A percentile compares a stretch with the other conserved stretches of the same genome.
These are phyloP conservation scores for Epicoccum nigrum DNA, from an alignment of 2,329 filamentous ascomycete species.

Conservation along the genomic window DNA sequence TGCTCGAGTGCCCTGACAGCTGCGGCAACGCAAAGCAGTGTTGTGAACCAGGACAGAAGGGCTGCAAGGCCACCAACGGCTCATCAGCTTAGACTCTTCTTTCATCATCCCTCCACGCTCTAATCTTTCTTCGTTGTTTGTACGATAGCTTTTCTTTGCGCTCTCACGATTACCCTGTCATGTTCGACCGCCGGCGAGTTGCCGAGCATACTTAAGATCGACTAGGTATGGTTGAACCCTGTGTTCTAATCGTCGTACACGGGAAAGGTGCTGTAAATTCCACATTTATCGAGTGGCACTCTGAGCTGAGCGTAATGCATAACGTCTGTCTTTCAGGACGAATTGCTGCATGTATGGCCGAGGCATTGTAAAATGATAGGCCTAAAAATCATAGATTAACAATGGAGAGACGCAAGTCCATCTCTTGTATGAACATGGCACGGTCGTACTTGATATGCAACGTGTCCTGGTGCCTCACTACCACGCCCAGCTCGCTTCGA, in stretches of 20 bases:
- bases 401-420: no score
- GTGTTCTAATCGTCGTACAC: no score
- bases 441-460: no score
- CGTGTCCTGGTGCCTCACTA: no score
- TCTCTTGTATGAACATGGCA: no score
- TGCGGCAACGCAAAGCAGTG: conserved; percentile 52
- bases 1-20: conserved; percentile 53
- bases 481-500: no score
- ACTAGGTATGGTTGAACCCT: no score
- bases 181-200: not conserved
- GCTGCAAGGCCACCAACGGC: conserved; percentile 26
- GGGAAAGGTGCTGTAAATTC: no score
- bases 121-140: conserved; percentile 5
- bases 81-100: conserved; percentile 19
- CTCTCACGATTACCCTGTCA: conserved; percentile 1
- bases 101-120: not conserved
- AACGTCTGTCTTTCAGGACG: not conserved
- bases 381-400: no score
- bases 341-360: not conserved
- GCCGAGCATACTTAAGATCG: conserved; percentile 6
- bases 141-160: conserved; percentile 14
- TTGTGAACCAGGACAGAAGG: conserved; percentile 45
- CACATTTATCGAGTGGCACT: not conserved
- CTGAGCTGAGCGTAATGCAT: not conserved
- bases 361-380: not conserved